Base-by-base conservation (phyloP, 2,329 filamentous ascomycete species). In the Fusarium guadeloupense region DNA sequence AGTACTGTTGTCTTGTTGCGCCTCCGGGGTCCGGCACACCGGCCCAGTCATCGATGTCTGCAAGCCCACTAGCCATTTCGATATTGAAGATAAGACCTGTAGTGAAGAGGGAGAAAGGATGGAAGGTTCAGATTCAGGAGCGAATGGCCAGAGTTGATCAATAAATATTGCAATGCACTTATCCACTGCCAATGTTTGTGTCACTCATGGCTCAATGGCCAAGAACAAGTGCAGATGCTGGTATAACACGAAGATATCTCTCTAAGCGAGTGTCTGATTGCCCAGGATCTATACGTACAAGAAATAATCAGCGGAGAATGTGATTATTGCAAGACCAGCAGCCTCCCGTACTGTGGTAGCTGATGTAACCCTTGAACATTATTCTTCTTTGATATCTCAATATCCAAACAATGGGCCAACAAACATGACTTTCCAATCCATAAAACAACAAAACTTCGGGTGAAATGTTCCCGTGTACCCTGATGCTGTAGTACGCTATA, bases 31-130 rank as follows among this genome's bases (percentile, higher is more conserved):
- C 33, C 26, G 51, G 35, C 20, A 45, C 34, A 7, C 13, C 21
- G 23, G 28, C 12, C 30, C 53, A 54, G 35, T 50, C 34, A 17
- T 61, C 50, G 13, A 62, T 44, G 16, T 59, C 54, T 34, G 56
- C 51, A 14, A 68, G 54, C 21, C 49, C 44, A 14, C 57, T 17
- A 2, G 39, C 43, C 64, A 68, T 68, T 5, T 20, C 33, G 9
- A 9, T n/a, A 3, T 33, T 26, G 6, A 6, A 7, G 19, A 9
- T 14, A 6, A 10, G 5, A 9, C 13, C 4, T 35, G 14, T 12
- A 20, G 17, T 17, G 19, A 30, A 46, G 6, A 20, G 35, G 14
- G n/a, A 37, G 14, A 7, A 3, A 34, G 17, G 9, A 4, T 12
- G n/a, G 21, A 2, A 12, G 6, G 17, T 17, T 5, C 13, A 13